Percentiles rank a stretch among this genome's conserved stretches.
phyloP scores from a whole-genome alignment of 2,329 filamentous ascomycete species.

The Hymenoscyphus repandus region DNA sequence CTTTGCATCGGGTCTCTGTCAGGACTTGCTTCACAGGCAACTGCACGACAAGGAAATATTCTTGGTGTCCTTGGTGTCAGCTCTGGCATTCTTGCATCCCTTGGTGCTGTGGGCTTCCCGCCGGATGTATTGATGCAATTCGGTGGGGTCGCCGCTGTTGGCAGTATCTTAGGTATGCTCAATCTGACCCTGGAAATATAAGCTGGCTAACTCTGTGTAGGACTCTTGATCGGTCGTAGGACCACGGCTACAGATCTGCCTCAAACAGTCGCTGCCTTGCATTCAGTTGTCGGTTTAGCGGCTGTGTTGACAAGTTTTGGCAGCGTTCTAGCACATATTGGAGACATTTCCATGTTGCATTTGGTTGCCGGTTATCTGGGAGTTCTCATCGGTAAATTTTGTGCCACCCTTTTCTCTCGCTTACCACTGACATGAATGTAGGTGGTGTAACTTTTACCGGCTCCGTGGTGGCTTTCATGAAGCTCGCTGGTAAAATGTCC shows the following conservation, averaged over 20 bases:
- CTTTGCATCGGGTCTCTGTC: slow-evolving; percentile 83
- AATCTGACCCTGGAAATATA: not conserved
- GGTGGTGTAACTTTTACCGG: slow-evolving; percentile 85
- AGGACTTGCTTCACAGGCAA: slow-evolving; percentile 74
- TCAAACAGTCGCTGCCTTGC: slow-evolving; percentile 82
- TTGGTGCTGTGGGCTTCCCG: slow-evolving; percentile 75
- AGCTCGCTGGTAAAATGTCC: slow-evolving; percentile 77
- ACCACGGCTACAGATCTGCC: slow-evolving; percentile 86
- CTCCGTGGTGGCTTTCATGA: slow-evolving; percentile 83
- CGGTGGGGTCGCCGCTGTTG: slow-evolving; percentile 66
- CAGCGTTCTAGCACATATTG: slow-evolving; percentile 71
- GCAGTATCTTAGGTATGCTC: slow-evolving; percentile 53
- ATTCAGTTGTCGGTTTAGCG: slow-evolving; percentile 84
- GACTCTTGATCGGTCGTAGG: slow-evolving; percentile 73
- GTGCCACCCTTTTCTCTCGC: not conserved
- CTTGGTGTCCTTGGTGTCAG: slow-evolving; percentile 82
- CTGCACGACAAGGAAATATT: slow-evolving; percentile 79
- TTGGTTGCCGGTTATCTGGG: slow-evolving; percentile 83
- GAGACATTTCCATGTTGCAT: slow-evolving; percentile 69
- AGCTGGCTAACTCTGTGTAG: slow-evolving; percentile 27
- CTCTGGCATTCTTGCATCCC: slow-evolving; percentile 75
- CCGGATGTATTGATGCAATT: slow-evolving; percentile 77
- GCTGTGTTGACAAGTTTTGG: slow-evolving; percentile 86
- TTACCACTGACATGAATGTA: slow-evolving; percentile 18
- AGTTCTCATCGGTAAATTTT: slow-evolving; percentile 63